Percentiles rank a stretch among this genome's conserved stretches.
phyloP scores from a whole-genome alignment of 495 filamentous ascomycete genomes.

The Trichoderma virens region DNA sequence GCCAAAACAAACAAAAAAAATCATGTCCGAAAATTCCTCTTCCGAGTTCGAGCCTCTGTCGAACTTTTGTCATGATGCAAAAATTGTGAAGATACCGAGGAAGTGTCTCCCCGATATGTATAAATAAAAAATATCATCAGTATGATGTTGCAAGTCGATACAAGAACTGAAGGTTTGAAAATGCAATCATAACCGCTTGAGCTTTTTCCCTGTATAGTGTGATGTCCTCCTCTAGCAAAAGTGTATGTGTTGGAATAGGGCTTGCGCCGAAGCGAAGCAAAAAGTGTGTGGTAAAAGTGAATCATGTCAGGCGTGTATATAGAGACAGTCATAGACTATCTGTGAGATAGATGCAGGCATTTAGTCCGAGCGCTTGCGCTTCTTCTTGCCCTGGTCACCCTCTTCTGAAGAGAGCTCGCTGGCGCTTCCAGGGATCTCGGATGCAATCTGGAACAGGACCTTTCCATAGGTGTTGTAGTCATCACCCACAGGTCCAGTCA shows the following conservation, averaged over 20 bases:
- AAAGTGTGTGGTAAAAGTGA: not conserved
- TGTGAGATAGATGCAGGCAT: conserved; percentile 14
- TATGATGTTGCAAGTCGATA: conserved; percentile 9
- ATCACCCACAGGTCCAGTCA: conserved; percentile 17
- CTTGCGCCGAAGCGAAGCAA: conserved; percentile 21
- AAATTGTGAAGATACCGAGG: not conserved
- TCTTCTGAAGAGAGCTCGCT: conserved; percentile 48
- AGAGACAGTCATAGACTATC: conserved; percentile 2
- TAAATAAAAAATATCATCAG: conserved; percentile 16
- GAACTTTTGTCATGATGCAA: conserved; percentile 9
- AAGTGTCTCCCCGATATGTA: conserved; percentile 16
- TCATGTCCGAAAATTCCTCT: conserved; percentile 15
- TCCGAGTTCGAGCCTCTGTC: not conserved
- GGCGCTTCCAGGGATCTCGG: conserved; percentile 54
- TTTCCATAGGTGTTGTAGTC: conserved; percentile 34
- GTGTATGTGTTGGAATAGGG: conserved; percentile 1
- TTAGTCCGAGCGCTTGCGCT: conserved; percentile 64
- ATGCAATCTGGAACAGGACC: conserved; percentile 69
- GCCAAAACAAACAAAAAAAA: conserved; percentile 3
- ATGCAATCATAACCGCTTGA: conserved; percentile 10
- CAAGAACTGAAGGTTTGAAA: conserved; percentile 10
- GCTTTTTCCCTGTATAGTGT: conserved; percentile 7
- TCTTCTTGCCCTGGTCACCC: conserved; percentile 53
- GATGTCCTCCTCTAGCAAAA: conserved; percentile 5
- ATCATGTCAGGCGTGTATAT: conserved; percentile 24